phyloP scores from a whole-genome alignment of 129 eudicot species.

The Escallonia herrerae region DNA sequence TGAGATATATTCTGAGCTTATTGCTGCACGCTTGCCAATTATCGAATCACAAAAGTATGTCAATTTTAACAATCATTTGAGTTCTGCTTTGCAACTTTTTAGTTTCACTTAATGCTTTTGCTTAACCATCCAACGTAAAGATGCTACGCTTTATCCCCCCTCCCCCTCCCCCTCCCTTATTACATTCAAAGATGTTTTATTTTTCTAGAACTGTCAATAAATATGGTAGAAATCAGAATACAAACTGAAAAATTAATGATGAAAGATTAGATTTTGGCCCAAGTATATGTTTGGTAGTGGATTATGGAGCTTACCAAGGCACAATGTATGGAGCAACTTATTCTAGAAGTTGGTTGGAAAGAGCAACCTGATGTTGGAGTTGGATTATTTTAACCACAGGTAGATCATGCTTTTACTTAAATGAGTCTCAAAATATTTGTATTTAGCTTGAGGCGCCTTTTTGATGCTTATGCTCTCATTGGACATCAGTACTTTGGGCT shows the following conservation, averaged over 20 bases:
- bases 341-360: not conserved
- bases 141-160: not conserved
- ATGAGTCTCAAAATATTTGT: no score
- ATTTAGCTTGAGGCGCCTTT: no score
- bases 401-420: no score
- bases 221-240: not conserved
- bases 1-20: constrained; percentile 86
- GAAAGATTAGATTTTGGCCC: no score
- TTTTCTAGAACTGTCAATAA: not conserved
- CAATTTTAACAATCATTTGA: constrained; percentile 1
- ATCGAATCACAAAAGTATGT: constrained; percentile 92
- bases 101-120: not conserved
- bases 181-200: not conserved
- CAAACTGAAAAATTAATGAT: not conserved
- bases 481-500: no score
- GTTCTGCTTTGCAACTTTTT: not conserved
- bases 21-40: constrained; percentile 78
- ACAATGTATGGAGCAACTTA: no score
- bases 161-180: no score
- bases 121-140: no score
- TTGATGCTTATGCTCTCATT: no score
- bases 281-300: no score
- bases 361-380: not conserved
- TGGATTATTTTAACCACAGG: no score
- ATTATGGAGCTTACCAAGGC: no score